Conservation (phyloP, 495 filamentous ascomycete species). For the Lindgomyces ingoldianus region DNA sequence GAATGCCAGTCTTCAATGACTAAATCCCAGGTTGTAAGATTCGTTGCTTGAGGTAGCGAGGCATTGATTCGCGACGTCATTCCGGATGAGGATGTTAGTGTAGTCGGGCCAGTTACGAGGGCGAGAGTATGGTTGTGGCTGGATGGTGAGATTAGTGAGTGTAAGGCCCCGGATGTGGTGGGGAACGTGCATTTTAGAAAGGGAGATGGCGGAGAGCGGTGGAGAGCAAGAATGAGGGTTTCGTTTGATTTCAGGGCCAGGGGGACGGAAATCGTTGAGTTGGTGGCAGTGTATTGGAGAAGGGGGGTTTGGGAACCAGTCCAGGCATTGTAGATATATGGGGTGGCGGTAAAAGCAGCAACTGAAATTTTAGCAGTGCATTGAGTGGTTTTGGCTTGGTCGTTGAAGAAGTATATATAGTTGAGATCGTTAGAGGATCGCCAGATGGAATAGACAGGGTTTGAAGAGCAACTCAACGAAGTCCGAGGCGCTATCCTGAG, state of each 20-base stretch:
- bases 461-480: slow-evolving; percentile 36
- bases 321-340: slow-evolving; percentile 38
- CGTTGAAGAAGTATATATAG: slow-evolving; percentile 50
- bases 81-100: slow-evolving; percentile 13
- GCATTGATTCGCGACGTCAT: background rate
- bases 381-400: slow-evolving; percentile 23
- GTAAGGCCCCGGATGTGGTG: background rate
- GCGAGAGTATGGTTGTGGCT: slow-evolving; percentile 4
- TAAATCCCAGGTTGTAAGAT: slow-evolving; percentile 28
- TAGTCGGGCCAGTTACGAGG: slow-evolving; percentile 9
- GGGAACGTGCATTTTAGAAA: slow-evolving; percentile 1
- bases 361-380: slow-evolving; percentile 4
- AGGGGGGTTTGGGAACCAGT: slow-evolving; percentile 25
- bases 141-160: background rate
- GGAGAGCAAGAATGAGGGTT: slow-evolving; percentile 29
- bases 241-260: slow-evolving; percentile 30
- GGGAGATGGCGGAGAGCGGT: slow-evolving; percentile 7
- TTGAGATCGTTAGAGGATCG: slow-evolving; percentile 38
- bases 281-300: slow-evolving; percentile 16
- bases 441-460: slow-evolving; percentile 46
- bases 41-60: slow-evolving; percentile 5
- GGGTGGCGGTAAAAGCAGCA: slow-evolving; percentile 8
- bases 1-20: slow-evolving; percentile 31
- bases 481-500: slow-evolving; percentile 37
- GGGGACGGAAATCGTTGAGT: slow-evolving; percentile 14